Base-by-base conservation (phyloP, 257 asterid species). In the Solanum medicagineum region DNA sequence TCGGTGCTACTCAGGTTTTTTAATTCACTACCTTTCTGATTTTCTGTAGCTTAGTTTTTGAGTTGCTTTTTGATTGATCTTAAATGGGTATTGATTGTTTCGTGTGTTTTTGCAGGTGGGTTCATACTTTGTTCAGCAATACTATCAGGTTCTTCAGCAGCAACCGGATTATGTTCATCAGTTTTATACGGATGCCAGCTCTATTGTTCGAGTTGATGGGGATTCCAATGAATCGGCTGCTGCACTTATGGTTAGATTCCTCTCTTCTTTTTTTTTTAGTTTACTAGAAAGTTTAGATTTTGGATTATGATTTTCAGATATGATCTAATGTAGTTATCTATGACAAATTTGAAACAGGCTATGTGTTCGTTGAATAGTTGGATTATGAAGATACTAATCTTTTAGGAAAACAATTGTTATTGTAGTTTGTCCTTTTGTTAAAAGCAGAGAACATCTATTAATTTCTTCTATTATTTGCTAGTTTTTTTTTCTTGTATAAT, bases 91-190 rank as follows among this genome's bases (percentile, higher is more conserved):
- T 70, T 36, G 6, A 8, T 86, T 54, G 10, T 42, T 10, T 56
- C 32, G 59, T 89, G 65, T 53, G 45, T 65, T 6, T 24, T 29
- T 44, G 51, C 77, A 92, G 99, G 97, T 97, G 32, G 99, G 98
- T 56, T 90, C 98, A 16, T 94, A 91, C 86, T 95, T 97, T 89
- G 98, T 94, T 84, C 91, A 90, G 88, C 98, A 95, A 80, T 97
- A 95, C 51, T 97, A 97, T 77, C 93, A 91, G 85, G 89, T 94
- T 83, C 94, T 95, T 84, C 94, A 90, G 73, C 92, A 93, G 88
- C 94, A 91, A 65, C 93, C 94, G 62, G 95, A 92, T 29, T 87
- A 24, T 71, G 90, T 94, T 85, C 93, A 92, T 88, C 98, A 91
- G 89, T 97, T 97, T 90, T 97, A 97, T 88, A 91, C 89, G 13